phyloP scores from a whole-genome alignment of 306 rosid species.

The Cicer arietinum region DNA sequence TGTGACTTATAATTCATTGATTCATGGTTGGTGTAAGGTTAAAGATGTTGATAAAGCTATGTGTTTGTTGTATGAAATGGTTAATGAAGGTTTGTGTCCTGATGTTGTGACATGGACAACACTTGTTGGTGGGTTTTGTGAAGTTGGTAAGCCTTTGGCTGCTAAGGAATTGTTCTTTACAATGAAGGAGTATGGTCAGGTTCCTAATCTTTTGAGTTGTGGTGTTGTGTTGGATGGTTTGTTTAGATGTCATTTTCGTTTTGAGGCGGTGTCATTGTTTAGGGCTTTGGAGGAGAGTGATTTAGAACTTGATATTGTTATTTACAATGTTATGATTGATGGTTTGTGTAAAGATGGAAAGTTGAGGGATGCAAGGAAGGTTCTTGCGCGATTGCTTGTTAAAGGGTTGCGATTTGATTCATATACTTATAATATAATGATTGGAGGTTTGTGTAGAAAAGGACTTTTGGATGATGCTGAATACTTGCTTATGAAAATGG shows the following conservation, averaged over 20 bases:
- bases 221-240: constrained; percentile 41
- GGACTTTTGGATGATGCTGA: constrained; percentile 48
- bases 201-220: constrained; percentile 48
- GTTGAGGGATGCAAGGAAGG: constrained; percentile 37
- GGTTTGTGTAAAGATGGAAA: constrained; percentile 45
- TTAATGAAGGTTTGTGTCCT: constrained; percentile 41
- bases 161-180: constrained; percentile 44
- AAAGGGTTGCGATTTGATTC: constrained; percentile 47
- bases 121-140: constrained; percentile 45
- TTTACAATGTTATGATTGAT: constrained; percentile 46
- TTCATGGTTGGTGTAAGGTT: constrained; percentile 42
- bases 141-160: constrained; percentile 40
- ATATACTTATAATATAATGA: constrained; percentile 45
- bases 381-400: constrained; percentile 24
- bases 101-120: constrained; percentile 44
- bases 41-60: constrained; percentile 44
- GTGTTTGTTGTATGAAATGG: constrained; percentile 43
- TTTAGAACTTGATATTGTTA: constrained; percentile 40
- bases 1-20: constrained; percentile 42
- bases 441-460: constrained; percentile 47
- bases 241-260: constrained; percentile 39
- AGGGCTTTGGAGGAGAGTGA: constrained; percentile 40
- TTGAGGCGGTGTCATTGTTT: constrained; percentile 44
- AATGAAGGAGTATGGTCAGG: constrained; percentile 35
- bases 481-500: constrained; percentile 42